These are phyloP conservation scores for Fusarium anguioides DNA, from an alignment of 2,329 filamentous ascomycete species.

Conservation along the genomic window DNA sequence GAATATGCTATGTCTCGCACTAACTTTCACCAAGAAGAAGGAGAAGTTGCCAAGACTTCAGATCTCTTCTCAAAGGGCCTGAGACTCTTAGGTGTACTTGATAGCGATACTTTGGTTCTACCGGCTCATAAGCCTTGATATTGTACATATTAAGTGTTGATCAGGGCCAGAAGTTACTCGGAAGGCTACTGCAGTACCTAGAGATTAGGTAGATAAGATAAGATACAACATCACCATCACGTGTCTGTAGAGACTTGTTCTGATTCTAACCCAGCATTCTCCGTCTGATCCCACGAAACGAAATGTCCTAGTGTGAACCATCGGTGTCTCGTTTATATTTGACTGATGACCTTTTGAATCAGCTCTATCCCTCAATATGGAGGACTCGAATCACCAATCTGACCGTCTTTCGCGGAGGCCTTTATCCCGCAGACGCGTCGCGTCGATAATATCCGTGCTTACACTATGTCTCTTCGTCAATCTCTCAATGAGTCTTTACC, in stretches of 20 bases:
- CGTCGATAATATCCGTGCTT: slow-evolving; percentile 47
- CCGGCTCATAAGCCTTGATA: too few species aligned
- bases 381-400: background rate
- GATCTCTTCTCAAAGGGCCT: too few species aligned
- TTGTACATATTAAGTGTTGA: too few species aligned
- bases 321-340: background rate
- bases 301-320: background rate
- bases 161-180: too few species aligned
- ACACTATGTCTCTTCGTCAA: slow-evolving; percentile 58
- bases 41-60: background rate
- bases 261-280: too few species aligned
- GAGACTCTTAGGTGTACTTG: too few species aligned
- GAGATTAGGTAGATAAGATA: too few species aligned
- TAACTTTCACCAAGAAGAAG: background rate
- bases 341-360: background rate
- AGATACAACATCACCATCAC: too few species aligned
- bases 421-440: background rate
- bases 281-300: background rate
- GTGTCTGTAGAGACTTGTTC: too few species aligned
- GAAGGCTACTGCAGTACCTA: too few species aligned
- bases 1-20: background rate
- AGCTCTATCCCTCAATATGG: background rate
- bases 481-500: slow-evolving; percentile 60
- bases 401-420: background rate
- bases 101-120: accelerated